These are phyloP conservation scores for Wallacemonas collosoma DNA, from an alignment of 208 protist genomes.

Conservation along the genomic window DNA sequence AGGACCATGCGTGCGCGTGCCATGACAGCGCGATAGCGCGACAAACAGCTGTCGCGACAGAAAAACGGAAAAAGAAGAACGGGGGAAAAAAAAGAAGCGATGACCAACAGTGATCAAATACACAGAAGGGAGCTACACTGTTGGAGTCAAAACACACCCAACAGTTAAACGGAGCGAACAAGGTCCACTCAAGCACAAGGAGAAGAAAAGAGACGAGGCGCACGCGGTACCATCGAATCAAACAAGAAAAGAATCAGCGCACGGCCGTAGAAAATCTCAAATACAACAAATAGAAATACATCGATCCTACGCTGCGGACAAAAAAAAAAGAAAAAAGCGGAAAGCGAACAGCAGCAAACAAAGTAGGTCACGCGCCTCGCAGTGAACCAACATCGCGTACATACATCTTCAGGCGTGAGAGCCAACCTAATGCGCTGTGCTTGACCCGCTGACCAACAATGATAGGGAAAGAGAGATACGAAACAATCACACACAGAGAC, in stretches of 20 bases:
- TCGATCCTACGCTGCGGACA: too few relatives aligned
- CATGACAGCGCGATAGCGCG: too few relatives aligned
- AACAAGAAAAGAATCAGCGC: too few relatives aligned
- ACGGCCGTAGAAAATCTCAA: too few relatives aligned
- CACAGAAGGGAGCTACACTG: background rate
- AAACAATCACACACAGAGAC: constrained; percentile 2
- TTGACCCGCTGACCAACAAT: background rate
- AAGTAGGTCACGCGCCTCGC: background rate
- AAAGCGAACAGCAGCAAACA: background rate
- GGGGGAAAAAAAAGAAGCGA: background rate
- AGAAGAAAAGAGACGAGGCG: constrained; percentile 15
- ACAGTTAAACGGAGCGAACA: too few relatives aligned
- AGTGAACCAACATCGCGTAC: background rate
- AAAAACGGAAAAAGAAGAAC: constrained; percentile 24
- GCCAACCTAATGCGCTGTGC: background rate
- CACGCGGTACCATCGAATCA: too few relatives aligned
- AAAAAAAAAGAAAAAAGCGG: constrained; percentile 3
- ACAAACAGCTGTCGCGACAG: background rate
- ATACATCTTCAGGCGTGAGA: background rate
- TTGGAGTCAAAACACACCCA: too few relatives aligned
- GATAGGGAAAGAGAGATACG: background rate
- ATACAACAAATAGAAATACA: too few relatives aligned
- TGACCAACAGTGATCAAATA: background rate
- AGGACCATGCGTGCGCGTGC: too few relatives aligned
- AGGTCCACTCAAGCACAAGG: background rate